Percentiles rank a stretch among this genome's conserved stretches.
phyloP scores from a whole-genome alignment of 805 yeast species.

The Komagataella pseudopastoris region DNA sequence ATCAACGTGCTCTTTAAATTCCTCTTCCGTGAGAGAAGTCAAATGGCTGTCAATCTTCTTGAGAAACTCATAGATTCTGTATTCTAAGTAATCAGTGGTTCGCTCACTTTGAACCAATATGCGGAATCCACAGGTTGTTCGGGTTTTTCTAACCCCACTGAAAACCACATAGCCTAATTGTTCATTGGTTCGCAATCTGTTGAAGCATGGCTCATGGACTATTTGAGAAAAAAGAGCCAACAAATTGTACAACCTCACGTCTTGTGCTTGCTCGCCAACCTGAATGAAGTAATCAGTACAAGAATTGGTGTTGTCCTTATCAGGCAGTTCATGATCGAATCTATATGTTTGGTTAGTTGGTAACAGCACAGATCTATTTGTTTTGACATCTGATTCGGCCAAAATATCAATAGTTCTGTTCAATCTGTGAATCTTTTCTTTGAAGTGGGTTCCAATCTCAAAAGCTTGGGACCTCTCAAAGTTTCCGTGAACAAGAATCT shows the following conservation, averaged over 20 bases:
- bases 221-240: conserved; percentile 62
- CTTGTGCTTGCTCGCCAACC: conserved; percentile 37
- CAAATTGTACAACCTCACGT: conserved; percentile 26
- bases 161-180: conserved; percentile 93
- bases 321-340: conserved; percentile 39
- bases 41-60: conserved; percentile 30
- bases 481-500: conserved; percentile 73
- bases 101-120: conserved; percentile 78
- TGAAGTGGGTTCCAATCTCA: conserved; percentile 29
- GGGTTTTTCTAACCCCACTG: conserved; percentile 52
- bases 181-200: conserved; percentile 82
- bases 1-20: conserved; percentile 53
- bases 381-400: conserved; percentile 16
- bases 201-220: conserved; percentile 78
- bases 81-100: conserved; percentile 58
- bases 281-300: conserved; percentile 73
- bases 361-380: conserved; percentile 27
- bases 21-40: conserved; percentile 41
- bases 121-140: conserved; percentile 63
- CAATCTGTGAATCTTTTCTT: conserved; percentile 15
- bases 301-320: conserved; percentile 64
- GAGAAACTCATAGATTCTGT: conserved; percentile 62
- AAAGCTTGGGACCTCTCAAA: conserved; percentile 38
- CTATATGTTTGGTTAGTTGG: conserved; percentile 25
- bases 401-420: conserved; percentile 27